These are phyloP conservation scores for Rhododendron vialii DNA, from an alignment of 148 eudicot species.

Conservation along the genomic window DNA sequence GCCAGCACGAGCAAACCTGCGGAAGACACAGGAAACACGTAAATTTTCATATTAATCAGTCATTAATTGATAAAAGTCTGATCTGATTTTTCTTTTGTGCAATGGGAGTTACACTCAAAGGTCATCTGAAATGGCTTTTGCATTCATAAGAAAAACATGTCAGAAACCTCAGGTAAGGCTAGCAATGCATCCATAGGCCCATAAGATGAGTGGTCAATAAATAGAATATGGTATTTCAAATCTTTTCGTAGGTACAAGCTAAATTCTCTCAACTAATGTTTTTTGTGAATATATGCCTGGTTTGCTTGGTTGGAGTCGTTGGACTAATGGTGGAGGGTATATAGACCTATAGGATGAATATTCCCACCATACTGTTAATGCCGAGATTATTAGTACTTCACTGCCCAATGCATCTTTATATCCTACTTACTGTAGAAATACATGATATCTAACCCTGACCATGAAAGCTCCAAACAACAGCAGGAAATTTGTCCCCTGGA, in stretches of 20 bases:
- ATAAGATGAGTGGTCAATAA: neutral
- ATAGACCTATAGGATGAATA: neutral
- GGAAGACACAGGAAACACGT: slow-evolving; percentile 11
- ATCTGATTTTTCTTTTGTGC: neutral
- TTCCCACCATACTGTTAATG: neutral
- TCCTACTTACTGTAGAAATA: neutral
- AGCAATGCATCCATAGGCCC: neutral
- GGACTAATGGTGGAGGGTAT: neutral
- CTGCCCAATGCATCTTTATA: neutral
- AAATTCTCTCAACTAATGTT: neutral
- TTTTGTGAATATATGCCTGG: neutral
- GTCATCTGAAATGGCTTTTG: neutral
- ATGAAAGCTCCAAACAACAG: neutral
- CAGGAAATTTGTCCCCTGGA: neutral
- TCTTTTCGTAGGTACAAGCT: neutral
- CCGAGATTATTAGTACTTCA: neutral
- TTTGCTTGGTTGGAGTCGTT: neutral
- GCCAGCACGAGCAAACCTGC: slow-evolving; percentile 89
- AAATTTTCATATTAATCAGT: neutral
- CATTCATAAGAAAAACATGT: neutral
- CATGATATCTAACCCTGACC: neutral
- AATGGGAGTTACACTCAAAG: neutral
- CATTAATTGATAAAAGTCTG: neutral
- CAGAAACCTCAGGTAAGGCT: neutral
- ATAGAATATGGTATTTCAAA: neutral